Evolutionary conservation across 2,329 filamentous ascomycete genomes (phyloP), one percentile per base, ranked within the genome.

Genomic region (Verticillium nonalfalfae): DNA sequence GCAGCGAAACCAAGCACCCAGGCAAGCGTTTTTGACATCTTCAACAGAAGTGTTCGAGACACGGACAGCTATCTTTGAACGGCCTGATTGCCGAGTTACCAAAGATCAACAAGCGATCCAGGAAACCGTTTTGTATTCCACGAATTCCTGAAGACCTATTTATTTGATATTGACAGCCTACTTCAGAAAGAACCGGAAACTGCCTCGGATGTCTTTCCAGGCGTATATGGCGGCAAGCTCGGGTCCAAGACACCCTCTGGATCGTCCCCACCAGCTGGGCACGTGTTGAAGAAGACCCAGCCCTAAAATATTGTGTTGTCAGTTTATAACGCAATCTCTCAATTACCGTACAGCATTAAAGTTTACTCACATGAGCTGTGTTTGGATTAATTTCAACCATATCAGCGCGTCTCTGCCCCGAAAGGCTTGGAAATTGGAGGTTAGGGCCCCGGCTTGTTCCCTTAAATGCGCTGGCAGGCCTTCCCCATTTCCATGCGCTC

Each of bases 281-380:
- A 59, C 7, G 60, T 50, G 50, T 62, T 62, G 50, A 62, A 62
- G 21, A 52, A 62, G 15, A 62, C 52, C 60, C 60, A 62, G 36
- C 35, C 60, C 52, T 39, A 9, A 11, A 11, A 15, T 2, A 39
- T 5, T 39, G 15, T 57, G 15, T 33, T 4, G 14, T 40, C 21
- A 21, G n/a, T 18, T 31, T 54, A 4, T 11, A 13, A n/a, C 3
- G 26, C 26, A 54, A 26, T 2, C n/a, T 14, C 1, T 18, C 14
- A 54, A 5, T 11, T 11, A 54, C 3, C n/a, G 10, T 54, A 18
- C 26, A 31, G 14, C 2, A 54, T 21, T 21, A 21, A 13, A 9
- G 7, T 5, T 14, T 15, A 54, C 50, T 54, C 7, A 34, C 60
- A 34, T 62, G 60, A 21, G 39, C 60, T 3, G 57, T 18, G 31